Evolutionary conservation across 805 yeast genomes (phyloP).

Genomic region (Tanozyma kutaoensis): DNA sequence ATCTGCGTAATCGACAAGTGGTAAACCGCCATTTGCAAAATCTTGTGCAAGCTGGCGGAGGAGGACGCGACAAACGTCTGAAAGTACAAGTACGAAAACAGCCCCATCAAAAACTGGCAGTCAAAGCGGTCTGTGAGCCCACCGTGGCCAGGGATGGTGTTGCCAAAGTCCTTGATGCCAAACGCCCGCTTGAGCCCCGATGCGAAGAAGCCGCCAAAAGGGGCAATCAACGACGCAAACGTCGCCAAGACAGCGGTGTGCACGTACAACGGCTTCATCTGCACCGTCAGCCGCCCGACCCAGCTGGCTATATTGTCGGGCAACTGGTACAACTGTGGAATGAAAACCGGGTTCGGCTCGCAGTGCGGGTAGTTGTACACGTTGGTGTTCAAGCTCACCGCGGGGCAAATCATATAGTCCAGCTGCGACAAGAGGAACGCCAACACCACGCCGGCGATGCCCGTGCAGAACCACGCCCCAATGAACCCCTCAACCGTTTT

Average conservation of each 20-base stretch:
- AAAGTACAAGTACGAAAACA: conserved; percentile 81
- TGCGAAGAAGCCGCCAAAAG: conserved; percentile 97
- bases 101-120: conserved; percentile 97
- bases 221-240: conserved; percentile 94
- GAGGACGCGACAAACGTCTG: conserved; percentile 79
- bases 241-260: conserved; percentile 81
- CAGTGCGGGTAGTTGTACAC: conserved; percentile 56
- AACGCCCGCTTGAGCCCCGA: conserved; percentile 95
- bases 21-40: conserved; percentile 64
- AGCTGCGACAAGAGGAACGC: conserved; percentile 52
- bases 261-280: conserved; percentile 77
- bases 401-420: conserved; percentile 82
- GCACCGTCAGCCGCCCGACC: conserved; percentile 31
- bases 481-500: conserved; percentile 95
- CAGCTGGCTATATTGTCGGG: conserved; percentile 53
- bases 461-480: conserved; percentile 96
- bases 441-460: conserved; percentile 54
- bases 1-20: conserved; percentile 58
- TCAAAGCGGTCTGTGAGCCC: conserved; percentile 97
- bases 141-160: conserved; percentile 98
- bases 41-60: conserved; percentile 57
- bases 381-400: conserved; percentile 47
- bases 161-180: conserved; percentile 94
- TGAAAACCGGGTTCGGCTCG: conserved; percentile 79
- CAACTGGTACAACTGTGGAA: conserved; percentile 63